phyloP scores from a whole-genome alignment of 2,329 filamentous ascomycete genomes.

The Boeremia exigua region DNA sequence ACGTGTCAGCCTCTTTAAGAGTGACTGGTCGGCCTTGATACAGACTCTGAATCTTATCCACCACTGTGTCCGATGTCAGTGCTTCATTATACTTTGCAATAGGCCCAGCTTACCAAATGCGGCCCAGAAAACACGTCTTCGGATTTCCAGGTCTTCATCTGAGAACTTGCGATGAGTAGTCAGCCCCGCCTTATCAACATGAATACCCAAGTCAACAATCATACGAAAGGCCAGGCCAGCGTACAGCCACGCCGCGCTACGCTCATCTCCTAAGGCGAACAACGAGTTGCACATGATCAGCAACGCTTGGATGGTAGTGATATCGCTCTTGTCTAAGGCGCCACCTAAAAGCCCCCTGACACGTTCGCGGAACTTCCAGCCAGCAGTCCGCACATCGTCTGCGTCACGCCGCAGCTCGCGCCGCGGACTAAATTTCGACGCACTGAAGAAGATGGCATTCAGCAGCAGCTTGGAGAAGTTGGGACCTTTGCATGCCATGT shows the following conservation, averaged over 20 bases:
- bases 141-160: constrained; percentile 56
- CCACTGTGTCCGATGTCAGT: constrained; percentile 26
- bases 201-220: constrained; percentile 62
- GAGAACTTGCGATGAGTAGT: constrained; percentile 44
- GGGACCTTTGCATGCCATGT: constrained; percentile 59
- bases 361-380: constrained; percentile 56
- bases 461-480: constrained; percentile 65
- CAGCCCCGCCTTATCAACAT: constrained; percentile 51
- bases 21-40: constrained; percentile 61
- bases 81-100: not conserved
- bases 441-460: constrained; percentile 60
- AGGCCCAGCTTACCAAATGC: constrained; percentile 44
- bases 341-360: constrained; percentile 56
- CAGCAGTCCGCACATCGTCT: constrained; percentile 56
- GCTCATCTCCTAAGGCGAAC: constrained; percentile 58
- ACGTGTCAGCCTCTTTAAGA: constrained; percentile 55
- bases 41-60: constrained; percentile 62
- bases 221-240: constrained; percentile 63
- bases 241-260: constrained; percentile 64
- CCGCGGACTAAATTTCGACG: constrained; percentile 56
- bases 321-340: constrained; percentile 56
- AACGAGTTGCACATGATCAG: constrained; percentile 60
- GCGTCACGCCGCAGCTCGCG: constrained; percentile 55
- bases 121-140: constrained; percentile 55
- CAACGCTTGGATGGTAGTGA: constrained; percentile 62